Conservation (phyloP, 2,329 filamentous ascomycete species). For the Knoxdaviesia proteae region DNA sequence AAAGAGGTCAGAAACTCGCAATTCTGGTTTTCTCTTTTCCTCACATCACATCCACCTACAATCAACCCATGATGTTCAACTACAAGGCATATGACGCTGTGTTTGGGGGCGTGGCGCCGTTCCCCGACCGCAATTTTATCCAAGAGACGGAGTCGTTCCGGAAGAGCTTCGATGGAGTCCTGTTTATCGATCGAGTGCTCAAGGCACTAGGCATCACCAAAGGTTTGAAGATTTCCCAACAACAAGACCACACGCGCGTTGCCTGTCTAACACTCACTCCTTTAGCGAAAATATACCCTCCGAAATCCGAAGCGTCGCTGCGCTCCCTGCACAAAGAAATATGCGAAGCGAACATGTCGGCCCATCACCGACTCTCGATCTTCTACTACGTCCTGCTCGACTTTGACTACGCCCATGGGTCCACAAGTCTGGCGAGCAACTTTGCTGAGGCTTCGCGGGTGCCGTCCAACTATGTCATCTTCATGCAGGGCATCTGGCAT, state of each 20-base stretch:
- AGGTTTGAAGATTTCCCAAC: conserved; percentile 21
- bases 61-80: conserved; percentile 28
- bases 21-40: too few species aligned
- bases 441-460: conserved; percentile 46
- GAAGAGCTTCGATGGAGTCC: conserved; percentile 43
- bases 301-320: conserved; percentile 45
- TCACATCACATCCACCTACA: too few species aligned
- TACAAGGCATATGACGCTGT: conserved; percentile 47
- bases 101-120: conserved; percentile 38
- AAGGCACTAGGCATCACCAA: conserved; percentile 47
- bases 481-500: conserved; percentile 67
- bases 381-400: conserved; percentile 73
- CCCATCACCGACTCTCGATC: conserved; percentile 63
- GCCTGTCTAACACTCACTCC: too few species aligned
- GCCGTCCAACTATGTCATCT: conserved; percentile 56
- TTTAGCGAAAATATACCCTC: conserved; percentile 48
- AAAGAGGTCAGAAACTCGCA: too few species aligned
- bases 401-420: conserved; percentile 33
- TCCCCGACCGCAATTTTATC: conserved; percentile 34
- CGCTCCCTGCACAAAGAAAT: conserved; percentile 51
- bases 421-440: conserved; percentile 25
- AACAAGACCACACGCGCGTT: too few species aligned
- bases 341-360: conserved; percentile 38
- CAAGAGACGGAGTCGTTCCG: conserved; percentile 46
- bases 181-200: conserved; percentile 66